These are phyloP conservation scores for Naganishia antarctica DNA, from an alignment of 768 basidiomycete genomes.

Conservation along the genomic window DNA sequence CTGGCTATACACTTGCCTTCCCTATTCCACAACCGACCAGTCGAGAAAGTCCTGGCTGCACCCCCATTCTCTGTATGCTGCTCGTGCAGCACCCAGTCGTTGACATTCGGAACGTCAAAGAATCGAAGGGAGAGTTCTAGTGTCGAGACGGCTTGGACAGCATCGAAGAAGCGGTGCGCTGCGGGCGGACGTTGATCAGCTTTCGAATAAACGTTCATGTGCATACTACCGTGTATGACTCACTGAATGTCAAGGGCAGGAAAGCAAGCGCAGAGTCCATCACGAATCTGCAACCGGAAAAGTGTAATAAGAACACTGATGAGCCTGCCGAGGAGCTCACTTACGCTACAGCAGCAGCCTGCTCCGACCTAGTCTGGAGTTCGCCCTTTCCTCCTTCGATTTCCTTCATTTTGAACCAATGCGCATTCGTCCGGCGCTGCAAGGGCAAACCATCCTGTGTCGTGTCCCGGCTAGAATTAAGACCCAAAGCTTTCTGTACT, in stretches of 20 bases:
- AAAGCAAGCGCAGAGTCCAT: constrained; percentile 31
- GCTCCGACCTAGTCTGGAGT: constrained; percentile 20
- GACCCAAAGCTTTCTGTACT: constrained; percentile 17
- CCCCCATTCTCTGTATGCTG: constrained; percentile 29
- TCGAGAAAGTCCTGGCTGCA: constrained; percentile 26
- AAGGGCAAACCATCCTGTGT: constrained; percentile 23
- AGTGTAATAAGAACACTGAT: background rate
- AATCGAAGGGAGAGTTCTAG: constrained; percentile 33
- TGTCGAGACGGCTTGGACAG: constrained; percentile 23
- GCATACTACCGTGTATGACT: constrained; percentile 5
- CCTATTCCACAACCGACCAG: constrained; percentile 25
- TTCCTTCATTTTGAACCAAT: constrained; percentile 28
- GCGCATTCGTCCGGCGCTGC: constrained; percentile 24
- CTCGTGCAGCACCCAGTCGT: constrained; percentile 27
- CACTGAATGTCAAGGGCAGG: constrained; percentile 27
- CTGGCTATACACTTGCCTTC: constrained; percentile 27
- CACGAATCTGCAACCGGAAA: constrained; percentile 23
- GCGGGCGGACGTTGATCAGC: background rate
- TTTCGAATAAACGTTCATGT: background rate
- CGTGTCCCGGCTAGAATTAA: background rate
- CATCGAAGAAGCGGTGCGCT: constrained; percentile 13
- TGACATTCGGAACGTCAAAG: constrained; percentile 21
- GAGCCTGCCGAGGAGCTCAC: background rate
- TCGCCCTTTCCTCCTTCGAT: background rate
- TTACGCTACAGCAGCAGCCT: constrained; percentile 30